Evolutionary conservation across 2,329 filamentous ascomycete species (phyloP).

Genomic region (Pseudomassariella vexata): DNA sequence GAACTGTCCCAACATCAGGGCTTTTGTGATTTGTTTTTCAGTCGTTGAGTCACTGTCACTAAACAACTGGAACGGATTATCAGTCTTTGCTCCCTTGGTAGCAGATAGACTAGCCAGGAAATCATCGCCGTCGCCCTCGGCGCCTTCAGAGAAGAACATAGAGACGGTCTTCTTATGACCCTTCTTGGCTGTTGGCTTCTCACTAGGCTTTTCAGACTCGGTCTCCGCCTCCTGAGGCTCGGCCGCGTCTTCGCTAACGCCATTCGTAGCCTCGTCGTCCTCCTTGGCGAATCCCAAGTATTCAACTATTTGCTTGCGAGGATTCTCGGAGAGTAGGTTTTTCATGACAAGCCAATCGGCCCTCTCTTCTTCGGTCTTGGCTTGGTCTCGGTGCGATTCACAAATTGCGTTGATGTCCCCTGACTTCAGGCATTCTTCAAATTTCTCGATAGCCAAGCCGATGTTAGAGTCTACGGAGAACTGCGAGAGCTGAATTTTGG

Average conservation of each 20-base stretch:
- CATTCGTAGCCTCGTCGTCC: conserved; percentile 48
- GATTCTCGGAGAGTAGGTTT: conserved; percentile 77
- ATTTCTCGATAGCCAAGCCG: conserved; percentile 76
- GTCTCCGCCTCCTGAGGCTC: conserved; percentile 31
- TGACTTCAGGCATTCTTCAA: conserved; percentile 73
- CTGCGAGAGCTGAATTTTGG: conserved; percentile 77
- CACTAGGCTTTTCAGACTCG: conserved; percentile 40
- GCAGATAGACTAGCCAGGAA: conserved; percentile 82
- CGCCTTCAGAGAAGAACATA: conserved; percentile 73
- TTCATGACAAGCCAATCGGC: conserved; percentile 94
- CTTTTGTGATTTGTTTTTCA: conserved; percentile 81
- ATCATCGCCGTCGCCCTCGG: conserved; percentile 66
- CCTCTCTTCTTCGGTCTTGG: conserved; percentile 84
- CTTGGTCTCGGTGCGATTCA: conserved; percentile 67
- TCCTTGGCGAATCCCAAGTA: conserved; percentile 79
- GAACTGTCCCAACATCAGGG: conserved; percentile 86
- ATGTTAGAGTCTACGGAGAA: conserved; percentile 85
- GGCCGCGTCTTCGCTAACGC: conserved; percentile 30
- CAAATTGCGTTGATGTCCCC: conserved; percentile 78
- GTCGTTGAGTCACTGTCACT: conserved; percentile 76
- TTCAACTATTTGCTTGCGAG: conserved; percentile 79
- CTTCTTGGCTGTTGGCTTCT: conserved; percentile 36
- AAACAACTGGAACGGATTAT: conserved; percentile 89
- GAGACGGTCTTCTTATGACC: conserved; percentile 57
- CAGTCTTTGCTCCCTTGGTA: conserved; percentile 86